Conservation (phyloP, 2,329 filamentous ascomycete genomes). For the Penicillium sp. region DNA sequence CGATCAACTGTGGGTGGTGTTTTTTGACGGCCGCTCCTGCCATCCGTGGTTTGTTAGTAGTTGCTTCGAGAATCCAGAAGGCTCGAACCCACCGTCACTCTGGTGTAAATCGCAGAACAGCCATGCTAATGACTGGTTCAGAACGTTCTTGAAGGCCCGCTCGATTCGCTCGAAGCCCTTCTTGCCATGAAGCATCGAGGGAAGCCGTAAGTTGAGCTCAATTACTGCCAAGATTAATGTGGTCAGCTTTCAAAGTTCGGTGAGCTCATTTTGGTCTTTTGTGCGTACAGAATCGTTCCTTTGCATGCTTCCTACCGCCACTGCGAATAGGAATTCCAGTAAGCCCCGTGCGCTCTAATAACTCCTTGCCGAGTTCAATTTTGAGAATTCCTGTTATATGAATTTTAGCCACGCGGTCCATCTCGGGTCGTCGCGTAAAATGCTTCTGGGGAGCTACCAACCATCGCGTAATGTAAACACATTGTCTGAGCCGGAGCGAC, state of each 20-base stretch:
- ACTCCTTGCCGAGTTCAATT: conserved; percentile 75
- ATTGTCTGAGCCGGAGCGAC: conserved; percentile 67
- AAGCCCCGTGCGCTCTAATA: conserved; percentile 79
- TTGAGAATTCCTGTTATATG: conserved; percentile 61
- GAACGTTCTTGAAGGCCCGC: conserved; percentile 75
- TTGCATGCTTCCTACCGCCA: conserved; percentile 61
- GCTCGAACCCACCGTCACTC: conserved; percentile 44
- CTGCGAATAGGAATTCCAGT: conserved; percentile 65
- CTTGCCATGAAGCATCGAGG: conserved; percentile 78
- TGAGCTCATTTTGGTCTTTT: not conserved
- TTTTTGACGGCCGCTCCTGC: conserved; percentile 35
- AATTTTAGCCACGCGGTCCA: not conserved
- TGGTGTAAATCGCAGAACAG: conserved; percentile 65
- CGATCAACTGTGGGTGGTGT: conserved; percentile 38
- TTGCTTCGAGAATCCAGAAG: not conserved
- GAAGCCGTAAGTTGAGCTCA: conserved; percentile 69
- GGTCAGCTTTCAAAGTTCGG: conserved; percentile 12
- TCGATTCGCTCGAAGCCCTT: conserved; percentile 75
- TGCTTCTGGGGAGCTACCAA: conserved; percentile 30
- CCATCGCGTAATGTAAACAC: conserved; percentile 70
- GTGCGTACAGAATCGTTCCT: conserved; percentile 69
- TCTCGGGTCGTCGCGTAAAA: not conserved
- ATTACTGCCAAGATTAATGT: conserved; percentile 55
- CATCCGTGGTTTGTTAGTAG: conserved; percentile 10
- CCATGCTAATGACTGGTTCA: conserved; percentile 69